Evolutionary conservation across 495 filamentous ascomycete genomes (phyloP), one percentile per base, ranked within the genome.

Genomic region (Trichocladium antarcticum): DNA sequence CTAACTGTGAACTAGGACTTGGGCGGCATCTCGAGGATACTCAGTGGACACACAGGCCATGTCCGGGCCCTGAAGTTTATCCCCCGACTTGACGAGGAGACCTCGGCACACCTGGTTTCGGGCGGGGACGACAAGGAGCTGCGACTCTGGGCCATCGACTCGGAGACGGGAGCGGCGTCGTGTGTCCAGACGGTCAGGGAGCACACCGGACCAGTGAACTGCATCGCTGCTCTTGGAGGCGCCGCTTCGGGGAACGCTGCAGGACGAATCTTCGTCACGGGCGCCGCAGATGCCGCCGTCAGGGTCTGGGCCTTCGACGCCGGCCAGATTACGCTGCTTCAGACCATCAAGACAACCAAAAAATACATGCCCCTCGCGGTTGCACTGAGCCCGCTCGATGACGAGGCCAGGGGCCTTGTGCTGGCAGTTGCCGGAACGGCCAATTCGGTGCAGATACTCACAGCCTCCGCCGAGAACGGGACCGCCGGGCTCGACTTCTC

Each of bases 51-150:
- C 62, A 78, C 73, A 21, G 84, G 85, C 55, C 78, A 74, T 50
- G 88, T 98, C 49, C 90, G 84, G 60, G 89, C 76, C 42, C 81
- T 96, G 45, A 84, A 78, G 58, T 93, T 96, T 60, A 76, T 89
- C 45, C 77, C 75, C 8, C 59, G 69, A 58, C 62, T 68, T 47
- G 65, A 72, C 10, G 65, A 60, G 16, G 69, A 72, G 6, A 63
- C 67, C 20, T 52, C 45, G 6, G 73, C 68, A 22, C 66, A 86
- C 43, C 67, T 97, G 27, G 53, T 92, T 35, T 92, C 79, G 51
- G 92, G 88, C 16, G 85, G 87, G 31, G 82, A 84, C 37, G 92
- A 98, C 68, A 80, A 82, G 54, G 78, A 78, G 42, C 65, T 97
- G 17, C 77, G 80, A 44, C 58, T 95, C 47, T 96, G 92, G 92